A percentile compares a stretch with the other conserved stretches of the same genome.
Conservation (phyloP, 2,329 filamentous ascomycete species). For the Fusarium tricinctum region DNA sequence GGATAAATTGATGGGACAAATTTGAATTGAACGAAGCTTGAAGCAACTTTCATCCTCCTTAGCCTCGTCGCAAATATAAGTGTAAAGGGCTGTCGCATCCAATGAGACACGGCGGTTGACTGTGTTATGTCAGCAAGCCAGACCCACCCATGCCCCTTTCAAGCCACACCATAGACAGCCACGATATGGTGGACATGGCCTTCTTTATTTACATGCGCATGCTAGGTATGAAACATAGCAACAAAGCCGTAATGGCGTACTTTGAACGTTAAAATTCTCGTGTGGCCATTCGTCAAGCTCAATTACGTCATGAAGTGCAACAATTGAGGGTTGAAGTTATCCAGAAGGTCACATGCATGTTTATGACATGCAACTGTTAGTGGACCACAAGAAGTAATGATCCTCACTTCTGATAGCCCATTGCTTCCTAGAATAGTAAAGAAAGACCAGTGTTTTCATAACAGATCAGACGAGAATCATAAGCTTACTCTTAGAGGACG, state of each 20-base stretch:
- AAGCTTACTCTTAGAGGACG: neutral
- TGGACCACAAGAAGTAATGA: conserved; percentile 9
- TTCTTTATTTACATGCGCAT: neutral
- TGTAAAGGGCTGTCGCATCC: conserved; percentile 21
- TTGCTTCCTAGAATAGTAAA: neutral
- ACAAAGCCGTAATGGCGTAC: conserved; percentile 9
- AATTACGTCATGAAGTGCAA: neutral
- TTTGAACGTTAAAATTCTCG: neutral
- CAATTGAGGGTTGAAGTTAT: neutral
- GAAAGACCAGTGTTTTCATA: neutral
- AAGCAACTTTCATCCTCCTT: conserved; percentile 30
- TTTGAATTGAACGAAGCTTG: conserved; percentile 12
- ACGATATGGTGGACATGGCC: conserved; percentile 2
- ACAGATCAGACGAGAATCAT: neutral
- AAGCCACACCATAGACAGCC: conserved; percentile 23
- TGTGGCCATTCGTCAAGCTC: neutral
- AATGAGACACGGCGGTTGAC: conserved; percentile 19
- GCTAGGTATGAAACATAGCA: conserved; percentile 13
- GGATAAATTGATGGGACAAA: conserved; percentile 7
- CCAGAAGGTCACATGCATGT: conserved; percentile 11
- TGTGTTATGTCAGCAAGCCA: conserved; percentile 42
- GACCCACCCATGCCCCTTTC: conserved; percentile 7
- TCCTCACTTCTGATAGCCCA: neutral
- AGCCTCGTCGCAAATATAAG: conserved; percentile 47
- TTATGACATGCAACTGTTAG: conserved; percentile 32